These are phyloP conservation scores for Daldinia grandis DNA, from an alignment of 495 filamentous ascomycete species.

Conservation along the genomic window DNA sequence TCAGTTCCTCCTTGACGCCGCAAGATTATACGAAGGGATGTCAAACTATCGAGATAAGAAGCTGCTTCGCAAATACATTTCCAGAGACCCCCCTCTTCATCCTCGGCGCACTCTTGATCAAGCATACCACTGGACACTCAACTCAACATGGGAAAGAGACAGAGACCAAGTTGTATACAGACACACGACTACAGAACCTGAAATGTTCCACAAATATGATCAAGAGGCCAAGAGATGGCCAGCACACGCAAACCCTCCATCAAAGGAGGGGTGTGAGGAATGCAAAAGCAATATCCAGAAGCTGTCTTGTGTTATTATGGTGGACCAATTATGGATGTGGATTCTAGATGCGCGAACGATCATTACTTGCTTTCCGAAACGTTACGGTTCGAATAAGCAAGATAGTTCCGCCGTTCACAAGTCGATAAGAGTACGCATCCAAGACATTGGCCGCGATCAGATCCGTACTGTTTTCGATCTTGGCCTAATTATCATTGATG, in stretches of 20 bases:
- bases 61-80: constrained; percentile 66
- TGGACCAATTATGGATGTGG: constrained; percentile 82
- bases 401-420: constrained; percentile 71
- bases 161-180: constrained; percentile 75
- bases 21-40: constrained; percentile 52
- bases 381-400: constrained; percentile 73
- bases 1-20: constrained; percentile 50
- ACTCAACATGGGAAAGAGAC: constrained; percentile 67
- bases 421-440: constrained; percentile 56
- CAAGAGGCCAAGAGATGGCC: constrained; percentile 17
- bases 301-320: constrained; percentile 74
- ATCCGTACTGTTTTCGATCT: constrained; percentile 74
- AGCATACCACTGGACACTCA: constrained; percentile 70
- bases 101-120: constrained; percentile 75
- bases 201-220: constrained; percentile 40
- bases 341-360: constrained; percentile 71
- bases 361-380: constrained; percentile 72
- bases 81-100: constrained; percentile 66
- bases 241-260: constrained; percentile 29
- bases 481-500: constrained; percentile 69
- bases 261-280: constrained; percentile 28
- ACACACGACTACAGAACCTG: constrained; percentile 44
- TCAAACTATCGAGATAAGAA: constrained; percentile 61
- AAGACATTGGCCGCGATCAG: constrained; percentile 56
- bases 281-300: constrained; percentile 50